These are phyloP conservation scores for Tetrapyrgos nigripes DNA, from an alignment of 1,284 basidiomycete genomes.

Conservation along the genomic window DNA sequence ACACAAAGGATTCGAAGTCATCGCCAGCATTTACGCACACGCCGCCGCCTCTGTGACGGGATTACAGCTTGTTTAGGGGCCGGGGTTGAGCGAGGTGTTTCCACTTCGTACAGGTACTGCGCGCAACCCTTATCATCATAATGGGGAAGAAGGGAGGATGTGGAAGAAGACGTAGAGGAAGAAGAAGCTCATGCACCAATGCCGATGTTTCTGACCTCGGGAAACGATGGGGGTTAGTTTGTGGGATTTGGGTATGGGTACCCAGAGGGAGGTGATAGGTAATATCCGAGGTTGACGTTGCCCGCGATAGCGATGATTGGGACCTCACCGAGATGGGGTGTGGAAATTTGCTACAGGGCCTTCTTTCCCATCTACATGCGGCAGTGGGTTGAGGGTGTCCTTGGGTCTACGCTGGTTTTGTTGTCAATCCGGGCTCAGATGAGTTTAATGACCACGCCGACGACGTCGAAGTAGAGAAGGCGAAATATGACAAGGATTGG, in stretches of 20 bases:
- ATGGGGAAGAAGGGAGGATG: neutral
- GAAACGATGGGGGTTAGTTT: no score
- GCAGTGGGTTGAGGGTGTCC: no score
- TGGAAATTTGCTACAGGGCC: conserved; percentile 82
- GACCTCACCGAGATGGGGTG: conserved; percentile 79
- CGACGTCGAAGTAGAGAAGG: no score
- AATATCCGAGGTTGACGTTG: neutral
- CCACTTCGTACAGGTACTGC: neutral
- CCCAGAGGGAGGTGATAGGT: conserved; percentile 20
- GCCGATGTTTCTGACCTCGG: conserved; percentile 81
- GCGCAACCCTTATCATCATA: no score
- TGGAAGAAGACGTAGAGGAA: neutral
- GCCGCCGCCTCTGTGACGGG: conserved; percentile 87
- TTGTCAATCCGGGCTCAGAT: no score
- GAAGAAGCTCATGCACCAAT: conserved; percentile 35
- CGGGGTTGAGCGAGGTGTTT: neutral
- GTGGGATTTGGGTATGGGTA: conserved; percentile 89
- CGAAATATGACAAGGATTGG: no score
- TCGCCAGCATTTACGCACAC: conserved; percentile 72
- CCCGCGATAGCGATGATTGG: conserved; percentile 79
- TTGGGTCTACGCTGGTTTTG: no score
- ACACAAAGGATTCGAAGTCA: conserved; percentile 24
- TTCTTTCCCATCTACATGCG: no score
- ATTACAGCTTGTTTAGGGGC: conserved; percentile 83
- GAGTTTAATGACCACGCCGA: no score